Evolutionary conservation across 768 basidiomycete species (phyloP).

Genomic region (Pisolithus microcarpus): DNA sequence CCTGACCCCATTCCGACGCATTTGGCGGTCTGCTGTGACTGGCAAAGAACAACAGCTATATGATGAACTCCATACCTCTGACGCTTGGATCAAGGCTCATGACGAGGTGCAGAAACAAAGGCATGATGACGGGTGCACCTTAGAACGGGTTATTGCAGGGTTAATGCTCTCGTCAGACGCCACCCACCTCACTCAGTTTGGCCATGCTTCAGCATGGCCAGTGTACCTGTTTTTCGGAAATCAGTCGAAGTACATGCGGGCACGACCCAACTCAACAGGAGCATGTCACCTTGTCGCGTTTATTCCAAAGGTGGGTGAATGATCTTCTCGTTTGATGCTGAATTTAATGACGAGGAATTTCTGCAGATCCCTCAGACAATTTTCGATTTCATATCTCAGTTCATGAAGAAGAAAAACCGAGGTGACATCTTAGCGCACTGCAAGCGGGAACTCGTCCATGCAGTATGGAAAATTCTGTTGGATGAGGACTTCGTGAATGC

Average conservation of each 20-base stretch:
- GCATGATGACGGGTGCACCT: too few species aligned
- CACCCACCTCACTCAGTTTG: constrained; percentile 18
- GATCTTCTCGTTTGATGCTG: background rate
- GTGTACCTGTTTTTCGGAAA: constrained; percentile 31
- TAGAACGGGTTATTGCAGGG: background rate
- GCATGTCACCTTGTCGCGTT: constrained; percentile 33
- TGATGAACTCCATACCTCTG: constrained; percentile 29
- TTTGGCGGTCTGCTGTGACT: constrained; percentile 5
- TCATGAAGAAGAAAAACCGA: background rate
- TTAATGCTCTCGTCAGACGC: constrained; percentile 4
- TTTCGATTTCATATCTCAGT: background rate
- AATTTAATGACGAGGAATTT: background rate
- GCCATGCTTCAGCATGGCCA: constrained; percentile 32
- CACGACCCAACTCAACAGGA: constrained; percentile 16
- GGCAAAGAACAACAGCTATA: constrained; percentile 8
- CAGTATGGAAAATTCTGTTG: background rate
- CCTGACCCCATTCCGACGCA: constrained; percentile 23
- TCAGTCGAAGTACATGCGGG: too few species aligned
- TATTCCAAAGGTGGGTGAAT: background rate
- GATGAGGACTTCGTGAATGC: background rate
- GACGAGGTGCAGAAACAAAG: too few species aligned
- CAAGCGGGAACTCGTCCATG: constrained; percentile 16
- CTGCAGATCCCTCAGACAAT: background rate
- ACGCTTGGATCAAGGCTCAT: constrained; percentile 16
- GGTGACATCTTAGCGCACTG: constrained; percentile 5